Evolutionary conservation across 2,329 filamentous ascomycete species (phyloP).

Genomic region (Parasarocladium wereldwijsianum): DNA sequence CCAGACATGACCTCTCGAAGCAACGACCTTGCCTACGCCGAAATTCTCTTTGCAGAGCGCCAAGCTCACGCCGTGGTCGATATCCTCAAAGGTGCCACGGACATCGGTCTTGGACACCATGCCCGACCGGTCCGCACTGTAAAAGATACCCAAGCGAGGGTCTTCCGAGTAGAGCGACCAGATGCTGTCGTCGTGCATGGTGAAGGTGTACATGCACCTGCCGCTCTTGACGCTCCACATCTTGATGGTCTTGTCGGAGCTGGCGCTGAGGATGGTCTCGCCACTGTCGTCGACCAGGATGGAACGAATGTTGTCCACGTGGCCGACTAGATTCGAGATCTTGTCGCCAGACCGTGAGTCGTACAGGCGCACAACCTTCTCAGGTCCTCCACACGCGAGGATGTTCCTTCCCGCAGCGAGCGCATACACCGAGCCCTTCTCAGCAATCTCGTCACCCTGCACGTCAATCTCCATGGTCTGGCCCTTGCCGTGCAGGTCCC

Average conservation of each 20-base stretch:
- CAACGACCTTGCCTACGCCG: conserved; percentile 54
- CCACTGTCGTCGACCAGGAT: conserved; percentile 81
- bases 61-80: conserved; percentile 79
- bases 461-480: conserved; percentile 79
- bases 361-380: conserved; percentile 86
- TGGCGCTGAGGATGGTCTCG: conserved; percentile 85
- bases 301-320: conserved; percentile 86
- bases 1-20: conserved; percentile 69
- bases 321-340: conserved; percentile 91
- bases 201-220: conserved; percentile 92
- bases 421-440: conserved; percentile 93
- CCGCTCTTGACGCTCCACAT: conserved; percentile 94
- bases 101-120: conserved; percentile 95
- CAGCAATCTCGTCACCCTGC: conserved; percentile 63
- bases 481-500: conserved; percentile 81
- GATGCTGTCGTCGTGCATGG: conserved; percentile 97
- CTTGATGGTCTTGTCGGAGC: conserved; percentile 93
- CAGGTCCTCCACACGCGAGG: conserved; percentile 82
- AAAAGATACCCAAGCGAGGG: conserved; percentile 76
- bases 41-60: conserved; percentile 89
- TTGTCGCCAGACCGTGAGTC: conserved; percentile 78
- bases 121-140: conserved; percentile 85
- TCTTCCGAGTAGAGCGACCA: conserved; percentile 91
- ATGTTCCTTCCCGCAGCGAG: conserved; percentile 67
- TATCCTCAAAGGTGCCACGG: conserved; percentile 45